These are phyloP conservation scores for Globisporangium rhizosaccharum DNA, from an alignment of 352 stramenopile species.

Conservation along the genomic window DNA sequence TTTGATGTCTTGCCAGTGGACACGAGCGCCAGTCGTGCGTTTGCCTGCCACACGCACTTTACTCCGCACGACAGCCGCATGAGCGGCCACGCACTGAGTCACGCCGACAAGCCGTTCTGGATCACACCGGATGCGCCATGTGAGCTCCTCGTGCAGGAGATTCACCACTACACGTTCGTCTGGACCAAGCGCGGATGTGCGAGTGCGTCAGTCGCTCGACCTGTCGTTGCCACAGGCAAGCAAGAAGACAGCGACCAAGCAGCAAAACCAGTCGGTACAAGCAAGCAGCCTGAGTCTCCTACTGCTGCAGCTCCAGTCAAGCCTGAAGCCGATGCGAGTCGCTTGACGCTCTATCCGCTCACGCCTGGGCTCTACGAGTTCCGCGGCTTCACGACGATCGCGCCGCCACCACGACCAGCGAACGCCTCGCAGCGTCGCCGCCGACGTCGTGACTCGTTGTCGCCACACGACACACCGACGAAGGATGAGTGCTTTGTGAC, in stretches of 20 bases:
- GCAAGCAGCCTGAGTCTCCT: no score
- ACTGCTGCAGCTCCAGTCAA: not conserved
- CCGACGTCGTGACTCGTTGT: not conserved
- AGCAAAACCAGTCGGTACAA: no score
- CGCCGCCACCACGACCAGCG: slow-evolving; percentile 11
- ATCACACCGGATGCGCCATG: slow-evolving; percentile 11
- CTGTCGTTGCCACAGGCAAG: not conserved
- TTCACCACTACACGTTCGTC: slow-evolving; percentile 6
- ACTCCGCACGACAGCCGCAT: not conserved
- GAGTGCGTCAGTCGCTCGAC: no score
- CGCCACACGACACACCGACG: slow-evolving; percentile 3
- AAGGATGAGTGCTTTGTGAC: slow-evolving; percentile 67
- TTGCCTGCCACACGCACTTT: slow-evolving; percentile 42
- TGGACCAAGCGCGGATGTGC: not conserved
- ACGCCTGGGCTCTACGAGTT: slow-evolving; percentile 60
- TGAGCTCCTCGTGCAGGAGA: slow-evolving; percentile 13
- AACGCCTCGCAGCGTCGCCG: slow-evolving; percentile 1
- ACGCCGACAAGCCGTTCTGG: slow-evolving; percentile 14
- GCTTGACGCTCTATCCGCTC: slow-evolving; percentile 34
- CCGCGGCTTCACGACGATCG: slow-evolving; percentile 45
- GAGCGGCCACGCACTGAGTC: slow-evolving; percentile 3
- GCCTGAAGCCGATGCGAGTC: not conserved
- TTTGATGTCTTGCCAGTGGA: slow-evolving; percentile 26
- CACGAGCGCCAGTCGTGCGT: slow-evolving; percentile 19
- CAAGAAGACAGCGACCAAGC: not conserved